Evolutionary conservation across 192 early-diverging fungal genomes (phyloP).

Genomic region (Coemansia sp.): DNA sequence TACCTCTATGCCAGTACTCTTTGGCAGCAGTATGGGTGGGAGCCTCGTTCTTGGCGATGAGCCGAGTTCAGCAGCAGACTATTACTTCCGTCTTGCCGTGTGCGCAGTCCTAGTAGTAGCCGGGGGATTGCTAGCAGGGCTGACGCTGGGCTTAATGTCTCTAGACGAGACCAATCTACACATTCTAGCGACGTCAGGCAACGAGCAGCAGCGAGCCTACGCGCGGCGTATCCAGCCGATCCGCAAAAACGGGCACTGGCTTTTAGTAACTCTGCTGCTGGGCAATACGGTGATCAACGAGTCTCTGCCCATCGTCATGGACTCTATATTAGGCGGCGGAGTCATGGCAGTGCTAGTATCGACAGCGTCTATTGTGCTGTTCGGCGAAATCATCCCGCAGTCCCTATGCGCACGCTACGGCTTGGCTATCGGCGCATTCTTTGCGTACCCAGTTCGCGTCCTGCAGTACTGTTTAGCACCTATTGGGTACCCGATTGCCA

Average conservation of each 20-base stretch:
- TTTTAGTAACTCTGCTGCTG: constrained; percentile 89
- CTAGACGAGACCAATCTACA: constrained; percentile 79
- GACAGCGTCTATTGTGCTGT: constrained; percentile 86
- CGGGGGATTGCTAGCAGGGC: constrained; percentile 77
- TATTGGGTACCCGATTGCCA: constrained; percentile 82
- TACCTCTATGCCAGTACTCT: not conserved
- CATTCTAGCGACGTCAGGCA: constrained; percentile 82
- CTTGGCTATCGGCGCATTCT: constrained; percentile 84
- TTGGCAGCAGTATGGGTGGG: not conserved
- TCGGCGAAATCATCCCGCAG: constrained; percentile 96
- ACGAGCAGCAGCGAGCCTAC: constrained; percentile 64
- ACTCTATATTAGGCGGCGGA: constrained; percentile 73
- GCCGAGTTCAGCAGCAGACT: constrained; percentile 25
- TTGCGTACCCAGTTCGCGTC: constrained; percentile 71
- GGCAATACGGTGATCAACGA: constrained; percentile 97
- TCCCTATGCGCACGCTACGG: constrained; percentile 90
- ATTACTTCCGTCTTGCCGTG: constrained; percentile 52
- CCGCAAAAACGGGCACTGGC: constrained; percentile 88
- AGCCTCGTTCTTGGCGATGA: not conserved
- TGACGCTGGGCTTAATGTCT: constrained; percentile 74
- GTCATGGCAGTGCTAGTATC: constrained; percentile 84
- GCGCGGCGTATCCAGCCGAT: constrained; percentile 83
- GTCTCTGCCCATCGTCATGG: constrained; percentile 83
- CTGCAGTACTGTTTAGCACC: constrained; percentile 70
- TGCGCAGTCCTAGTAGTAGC: constrained; percentile 67